A percentile compares a stretch with the other conserved stretches of the same genome.
Conservation (phyloP, 805 yeast genomes). For the Myxozyma nipponensis region DNA sequence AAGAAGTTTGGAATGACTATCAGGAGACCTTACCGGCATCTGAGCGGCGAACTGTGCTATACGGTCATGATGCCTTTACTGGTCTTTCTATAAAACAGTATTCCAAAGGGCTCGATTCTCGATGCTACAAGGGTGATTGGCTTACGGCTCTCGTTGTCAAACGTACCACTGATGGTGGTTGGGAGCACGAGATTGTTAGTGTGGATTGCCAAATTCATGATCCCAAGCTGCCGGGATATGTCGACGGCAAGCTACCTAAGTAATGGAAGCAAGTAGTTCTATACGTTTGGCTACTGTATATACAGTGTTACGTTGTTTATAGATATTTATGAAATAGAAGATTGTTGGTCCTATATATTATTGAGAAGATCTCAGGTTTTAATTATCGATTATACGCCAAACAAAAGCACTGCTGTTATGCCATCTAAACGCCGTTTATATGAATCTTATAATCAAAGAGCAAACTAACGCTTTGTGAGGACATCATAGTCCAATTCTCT, state of each 20-base stretch:
- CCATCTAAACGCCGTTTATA: no score
- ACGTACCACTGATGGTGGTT: slow-evolving; percentile 28
- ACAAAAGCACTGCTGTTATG: no score
- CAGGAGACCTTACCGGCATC: slow-evolving; percentile 30
- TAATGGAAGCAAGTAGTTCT: not conserved
- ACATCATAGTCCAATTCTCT: slow-evolving; percentile 56
- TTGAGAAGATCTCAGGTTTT: no score
- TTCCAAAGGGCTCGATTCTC: slow-evolving; percentile 77
- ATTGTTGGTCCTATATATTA: no score
- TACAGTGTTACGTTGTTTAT: not conserved
- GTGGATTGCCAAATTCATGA: slow-evolving; percentile 28
- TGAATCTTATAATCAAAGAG: not conserved
- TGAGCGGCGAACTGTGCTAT: slow-evolving; percentile 50
- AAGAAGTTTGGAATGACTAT: slow-evolving; percentile 32
- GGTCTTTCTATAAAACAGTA: slow-evolving; percentile 65
- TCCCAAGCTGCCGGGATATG: slow-evolving; percentile 27
- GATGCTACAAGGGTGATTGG: slow-evolving; percentile 72
- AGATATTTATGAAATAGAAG: not conserved
- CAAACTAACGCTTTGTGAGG: not conserved
- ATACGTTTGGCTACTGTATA: no score
- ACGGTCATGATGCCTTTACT: slow-evolving; percentile 84
- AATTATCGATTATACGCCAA: not conserved
- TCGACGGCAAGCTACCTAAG: slow-evolving; percentile 14
- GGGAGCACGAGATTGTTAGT: slow-evolving; percentile 20
- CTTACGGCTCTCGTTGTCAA: slow-evolving; percentile 56